Evolutionary conservation across 2,329 filamentous ascomycete species (phyloP).

Genomic region (Davidsoniella eucalypti): DNA sequence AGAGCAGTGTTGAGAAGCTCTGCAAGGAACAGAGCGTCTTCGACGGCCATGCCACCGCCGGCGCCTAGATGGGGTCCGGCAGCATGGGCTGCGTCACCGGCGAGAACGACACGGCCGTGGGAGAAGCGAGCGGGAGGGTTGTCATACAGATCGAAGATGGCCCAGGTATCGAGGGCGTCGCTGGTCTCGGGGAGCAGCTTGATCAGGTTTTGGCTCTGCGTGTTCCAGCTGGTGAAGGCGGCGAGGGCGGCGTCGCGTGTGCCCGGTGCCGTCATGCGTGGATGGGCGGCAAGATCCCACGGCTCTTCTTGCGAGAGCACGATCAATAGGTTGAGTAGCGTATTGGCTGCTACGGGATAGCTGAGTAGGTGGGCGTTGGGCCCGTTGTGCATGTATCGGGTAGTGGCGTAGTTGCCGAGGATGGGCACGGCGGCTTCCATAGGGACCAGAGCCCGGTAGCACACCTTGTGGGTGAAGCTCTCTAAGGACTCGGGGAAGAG

Average conservation of each 20-base stretch:
- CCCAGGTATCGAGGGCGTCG: conserved; percentile 24
- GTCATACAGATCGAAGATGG: conserved; percentile 13
- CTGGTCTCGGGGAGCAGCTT: conserved; percentile 24
- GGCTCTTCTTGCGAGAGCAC: conserved; percentile 23
- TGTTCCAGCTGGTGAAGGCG: background rate
- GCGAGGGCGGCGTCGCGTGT: background rate
- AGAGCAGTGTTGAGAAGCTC: background rate
- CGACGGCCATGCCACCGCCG: conserved; percentile 18
- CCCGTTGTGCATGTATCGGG: conserved; percentile 39
- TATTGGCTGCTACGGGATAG: conserved; percentile 42
- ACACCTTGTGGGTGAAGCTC: conserved; percentile 40
- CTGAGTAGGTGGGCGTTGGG: conserved; percentile 40
- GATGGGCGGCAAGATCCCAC: conserved; percentile 20
- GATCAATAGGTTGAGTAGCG: conserved; percentile 40
- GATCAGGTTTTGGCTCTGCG: conserved; percentile 21
- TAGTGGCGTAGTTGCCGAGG: conserved; percentile 31
- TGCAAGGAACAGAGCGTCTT: conserved; percentile 15
- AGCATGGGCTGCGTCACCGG: conserved; percentile 17
- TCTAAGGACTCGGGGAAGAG: conserved; percentile 31
- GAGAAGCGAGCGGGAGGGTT: conserved; percentile 11
- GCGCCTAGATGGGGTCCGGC: conserved; percentile 17
- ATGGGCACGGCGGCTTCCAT: conserved; percentile 34
- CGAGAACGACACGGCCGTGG: conserved; percentile 14
- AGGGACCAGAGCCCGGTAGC: conserved; percentile 44
- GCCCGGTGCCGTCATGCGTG: conserved; percentile 1